Evolutionary conservation across 2,329 filamentous ascomycete species (phyloP).

Genomic region (Botrytis sinoallii): DNA sequence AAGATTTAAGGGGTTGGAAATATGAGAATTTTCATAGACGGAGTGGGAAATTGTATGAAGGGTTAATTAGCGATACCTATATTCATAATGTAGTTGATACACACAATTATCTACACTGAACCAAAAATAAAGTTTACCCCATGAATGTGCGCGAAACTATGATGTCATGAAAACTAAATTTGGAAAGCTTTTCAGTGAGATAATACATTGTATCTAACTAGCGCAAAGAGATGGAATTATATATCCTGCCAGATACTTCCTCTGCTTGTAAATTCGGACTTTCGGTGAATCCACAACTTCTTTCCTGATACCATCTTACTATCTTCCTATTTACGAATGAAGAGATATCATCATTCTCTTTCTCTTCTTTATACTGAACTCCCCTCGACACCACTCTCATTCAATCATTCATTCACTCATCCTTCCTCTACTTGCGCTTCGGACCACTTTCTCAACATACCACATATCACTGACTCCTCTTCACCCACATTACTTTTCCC

Average conservation of each 20-base stretch:
- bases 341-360: no score
- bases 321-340: fast-evolving
- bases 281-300: neutral
- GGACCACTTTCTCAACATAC: no score
- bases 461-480: neutral
- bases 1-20: neutral
- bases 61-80: neutral
- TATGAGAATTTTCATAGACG: neutral
- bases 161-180: neutral
- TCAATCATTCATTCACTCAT: neutral
- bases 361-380: no score
- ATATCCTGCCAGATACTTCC: neutral
- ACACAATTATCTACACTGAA: no score
- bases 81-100: neutral
- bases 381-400: no score
- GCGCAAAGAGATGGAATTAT: neutral
- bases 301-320: no score
- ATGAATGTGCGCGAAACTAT: neutral
- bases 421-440: neutral
- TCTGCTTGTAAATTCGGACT: no score
- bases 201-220: neutral
- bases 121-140: neutral
- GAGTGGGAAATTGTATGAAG: neutral
- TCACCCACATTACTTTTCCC: neutral
- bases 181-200: no score